A percentile compares a stretch with the other conserved stretches of the same genome.
These are phyloP conservation scores for Chrysoporthe puriensis DNA, from an alignment of 2,329 filamentous ascomycete genomes.

Conservation along the genomic window DNA sequence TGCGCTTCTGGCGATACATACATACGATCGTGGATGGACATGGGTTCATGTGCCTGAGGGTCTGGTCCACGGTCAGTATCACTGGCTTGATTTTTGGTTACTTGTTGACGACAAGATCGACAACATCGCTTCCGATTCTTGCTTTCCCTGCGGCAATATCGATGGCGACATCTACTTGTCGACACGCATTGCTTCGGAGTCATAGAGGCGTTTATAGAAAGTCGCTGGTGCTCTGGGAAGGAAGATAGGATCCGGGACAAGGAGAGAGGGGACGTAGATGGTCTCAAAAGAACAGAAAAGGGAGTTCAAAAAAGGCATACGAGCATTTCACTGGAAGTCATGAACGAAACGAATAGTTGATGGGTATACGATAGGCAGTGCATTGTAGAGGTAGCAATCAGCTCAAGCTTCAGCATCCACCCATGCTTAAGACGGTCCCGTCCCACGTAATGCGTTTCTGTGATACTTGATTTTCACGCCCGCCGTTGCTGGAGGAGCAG, in stretches of 20 bases:
- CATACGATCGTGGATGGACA: too few species aligned
- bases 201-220: background rate
- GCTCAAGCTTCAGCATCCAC: background rate
- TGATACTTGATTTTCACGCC: too few species aligned
- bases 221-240: background rate
- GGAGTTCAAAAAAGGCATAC: background rate
- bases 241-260: background rate
- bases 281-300: background rate
- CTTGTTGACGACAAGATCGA: background rate
- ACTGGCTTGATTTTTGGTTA: background rate
- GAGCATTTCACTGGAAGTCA: background rate
- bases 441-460: too few species aligned
- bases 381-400: constrained; percentile 13
- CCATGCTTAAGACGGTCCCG: background rate
- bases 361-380: background rate
- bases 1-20: background rate
- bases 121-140: background rate
- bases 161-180: background rate
- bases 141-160: background rate
- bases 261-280: background rate
- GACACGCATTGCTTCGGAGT: constrained; percentile 1
- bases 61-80: background rate
- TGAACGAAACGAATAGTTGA: background rate
- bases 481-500: too few species aligned
- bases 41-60: background rate